Conservation (phyloP, 2,329 filamentous ascomycete genomes). For the Fusarium piperis region DNA sequence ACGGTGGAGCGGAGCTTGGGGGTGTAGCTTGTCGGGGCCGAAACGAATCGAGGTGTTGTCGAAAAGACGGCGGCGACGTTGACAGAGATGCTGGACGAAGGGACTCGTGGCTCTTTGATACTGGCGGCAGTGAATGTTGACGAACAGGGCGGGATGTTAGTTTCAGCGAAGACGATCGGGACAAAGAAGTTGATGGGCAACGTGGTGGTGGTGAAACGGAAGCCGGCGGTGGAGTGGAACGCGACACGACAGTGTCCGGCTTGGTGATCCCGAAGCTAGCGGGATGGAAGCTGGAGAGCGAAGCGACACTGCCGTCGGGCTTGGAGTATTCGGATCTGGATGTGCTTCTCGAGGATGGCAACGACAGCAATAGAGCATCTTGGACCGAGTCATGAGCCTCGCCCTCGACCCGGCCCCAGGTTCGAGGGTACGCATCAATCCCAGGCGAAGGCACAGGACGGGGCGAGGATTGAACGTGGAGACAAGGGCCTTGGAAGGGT, state of each 20-base stretch:
- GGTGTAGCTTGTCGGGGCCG: conserved; percentile 4
- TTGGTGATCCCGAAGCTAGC: conserved; percentile 28
- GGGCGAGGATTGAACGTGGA: conserved; percentile 14
- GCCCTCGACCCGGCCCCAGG: conserved; percentile 8
- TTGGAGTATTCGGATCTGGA: conserved; percentile 42
- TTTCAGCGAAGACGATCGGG: conserved; percentile 3
- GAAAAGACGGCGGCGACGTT: conserved; percentile 18
- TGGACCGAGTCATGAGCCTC: conserved; percentile 18
- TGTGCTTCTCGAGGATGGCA: conserved; percentile 30
- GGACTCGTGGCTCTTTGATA: conserved; percentile 3
- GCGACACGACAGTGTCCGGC: conserved; percentile 35
- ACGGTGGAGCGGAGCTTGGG: not conserved
- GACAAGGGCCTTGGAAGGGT: conserved; percentile 17
- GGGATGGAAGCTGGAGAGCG: not conserved
- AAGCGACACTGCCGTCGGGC: conserved; percentile 42
- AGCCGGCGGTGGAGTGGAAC: not conserved
- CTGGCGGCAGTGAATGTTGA: conserved; percentile 17
- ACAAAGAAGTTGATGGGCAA: conserved; percentile 13
- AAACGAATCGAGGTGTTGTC: conserved; percentile 9
- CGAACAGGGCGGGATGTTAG: conserved; percentile 7
- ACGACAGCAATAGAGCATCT: conserved; percentile 25
- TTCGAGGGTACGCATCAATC: conserved; percentile 17
- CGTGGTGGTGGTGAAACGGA: not conserved
- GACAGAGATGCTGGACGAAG: conserved; percentile 11
- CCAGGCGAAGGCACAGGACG: conserved; percentile 28